Evolutionary conservation across 2,329 filamentous ascomycete species (phyloP), one percentile per base, ranked within the genome.

Genomic region (Lachnellula suecica): DNA sequence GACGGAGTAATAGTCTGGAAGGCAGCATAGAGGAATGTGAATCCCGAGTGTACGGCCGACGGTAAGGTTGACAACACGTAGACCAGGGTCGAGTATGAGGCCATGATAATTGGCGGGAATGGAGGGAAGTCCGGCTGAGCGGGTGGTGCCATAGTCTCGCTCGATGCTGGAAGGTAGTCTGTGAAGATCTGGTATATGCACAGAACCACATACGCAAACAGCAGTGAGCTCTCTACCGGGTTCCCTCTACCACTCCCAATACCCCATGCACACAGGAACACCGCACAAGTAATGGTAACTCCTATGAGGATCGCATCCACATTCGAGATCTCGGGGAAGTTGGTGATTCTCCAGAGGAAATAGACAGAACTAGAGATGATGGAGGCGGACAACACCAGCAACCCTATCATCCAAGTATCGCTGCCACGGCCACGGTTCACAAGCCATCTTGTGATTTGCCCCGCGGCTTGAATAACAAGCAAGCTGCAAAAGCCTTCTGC

Each of bases 171-270:
- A 61, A 93, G 84, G 72, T 97, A 97, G 72, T 99, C 94, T 64
- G 94, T 99, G 71, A 97, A 97, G 70, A 97, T 97, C 71, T 99
- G 94, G 74, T 97, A 99, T 67, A 97, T 89, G 75, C 93, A 97
- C 57, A 99, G 85, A n/a, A 96, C 94, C 56, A 97, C 84, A 71
- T 99, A 99, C 65, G 94, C 93, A 67, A 99, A 97, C 53, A 99
- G 81, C 10, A 99, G 77, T 20, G 93, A 96, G 61, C 91, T 96
- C 72, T 99, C 93, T 49, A 97, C 89, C 2, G 93, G 91, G 65
- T 96, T 99, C 56, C 94, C 94, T 63, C 92, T 86, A 2, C 93
- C 93, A 64, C 90, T 96, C 56, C 89, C 89, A 62, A 97, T 97
- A 23, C 94, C 94, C 79, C 93, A 97, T 13, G 88, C 89, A 68